Conservation (phyloP, 1,284 basidiomycete species). For the Sporisorium reilianum region DNA sequence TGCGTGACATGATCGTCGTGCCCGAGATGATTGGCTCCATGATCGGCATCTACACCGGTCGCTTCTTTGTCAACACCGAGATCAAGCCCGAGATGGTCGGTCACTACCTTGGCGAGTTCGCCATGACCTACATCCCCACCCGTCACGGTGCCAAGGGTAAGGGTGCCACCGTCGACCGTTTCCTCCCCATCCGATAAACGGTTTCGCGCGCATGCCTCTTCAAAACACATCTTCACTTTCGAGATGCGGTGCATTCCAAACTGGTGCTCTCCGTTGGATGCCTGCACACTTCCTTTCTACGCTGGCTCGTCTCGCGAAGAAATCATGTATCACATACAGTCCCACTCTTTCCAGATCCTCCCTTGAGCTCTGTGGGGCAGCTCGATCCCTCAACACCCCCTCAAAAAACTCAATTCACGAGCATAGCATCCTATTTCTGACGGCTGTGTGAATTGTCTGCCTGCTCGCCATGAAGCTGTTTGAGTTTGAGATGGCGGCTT, state of each 20-base stretch:
- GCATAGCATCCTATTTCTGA: conserved; percentile 36
- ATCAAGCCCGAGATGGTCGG: conserved; percentile 99
- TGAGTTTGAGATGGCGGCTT: neutral
- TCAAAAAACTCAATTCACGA: conserved; percentile 41
- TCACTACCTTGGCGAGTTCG: conserved; percentile 91
- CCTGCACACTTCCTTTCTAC: neutral
- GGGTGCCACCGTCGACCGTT: conserved; percentile 82
- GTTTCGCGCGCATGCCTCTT: neutral
- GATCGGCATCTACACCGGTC: conserved; percentile 83
- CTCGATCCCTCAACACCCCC: conserved; percentile 15
- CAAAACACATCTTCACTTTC: conserved; percentile 6
- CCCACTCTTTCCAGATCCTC: conserved; percentile 2
- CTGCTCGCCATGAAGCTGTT: neutral
- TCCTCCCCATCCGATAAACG: conserved; percentile 76
- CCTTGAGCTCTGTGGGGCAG: conserved; percentile 29
- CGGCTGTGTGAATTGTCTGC: neutral
- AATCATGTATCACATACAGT: conserved; percentile 24
- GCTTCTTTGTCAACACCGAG: conserved; percentile 73
- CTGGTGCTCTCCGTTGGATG: conserved; percentile 18
- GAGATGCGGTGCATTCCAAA: neutral
- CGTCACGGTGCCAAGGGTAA: conserved; percentile 99
- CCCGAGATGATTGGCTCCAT: conserved; percentile 90
- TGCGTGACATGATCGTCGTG: conserved; percentile 99
- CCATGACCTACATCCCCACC: conserved; percentile 92
- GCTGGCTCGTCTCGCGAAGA: neutral